Base-by-base conservation (phyloP, 805 yeast genomes). In the Sugiyamaella smithiae region DNA sequence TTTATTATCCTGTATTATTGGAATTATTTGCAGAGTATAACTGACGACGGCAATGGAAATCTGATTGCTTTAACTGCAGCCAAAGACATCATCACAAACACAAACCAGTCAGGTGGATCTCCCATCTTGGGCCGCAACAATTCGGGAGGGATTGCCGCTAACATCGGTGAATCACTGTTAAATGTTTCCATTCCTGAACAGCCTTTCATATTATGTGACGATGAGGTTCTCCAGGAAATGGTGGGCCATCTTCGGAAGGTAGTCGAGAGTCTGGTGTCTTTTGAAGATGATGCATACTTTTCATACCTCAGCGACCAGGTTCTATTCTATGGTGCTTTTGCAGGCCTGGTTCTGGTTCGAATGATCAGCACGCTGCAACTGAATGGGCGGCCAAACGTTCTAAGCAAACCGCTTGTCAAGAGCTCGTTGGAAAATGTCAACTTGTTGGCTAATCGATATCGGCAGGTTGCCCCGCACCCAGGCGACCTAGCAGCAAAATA, bases 281-380 rank as follows among this genome's bases (percentile, higher is more conserved):
- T 75, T 20, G 72, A 68, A 22, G 69, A 73, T 51, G 82, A 77
- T 58, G 71, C 78, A 2, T 81, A 80, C 57, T 84, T 84, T 65
- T 82, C 84, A 0, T 80, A 78, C 57, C 69, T 84, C n/a, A 80
- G 86, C 9, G 89, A 84, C 66, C 87, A 82, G 65, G 70, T 84
- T 38, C 87, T 80, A 59, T 72, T 81, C 49, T 46, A 52, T 24
- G 68, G 66, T 1, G 57, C 58, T 22, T 57, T 51, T 40, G 44
- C 61, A 4, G 59, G 58, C 2, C 38, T 58, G 7, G 48, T 58
- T 53, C 50, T 59, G 37, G 31, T 45, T 23, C 41, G 51, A 26
- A 52, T 55, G 19, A 31, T 48, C 17, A 28, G 29, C 31, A 20
- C 25, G 11, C 24, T 52, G 52, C 31, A 38, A 12, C 24, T 19